Base-by-base conservation (phyloP, 2,329 filamentous ascomycete genomes). In the Paraconiothyrium sp. region DNA sequence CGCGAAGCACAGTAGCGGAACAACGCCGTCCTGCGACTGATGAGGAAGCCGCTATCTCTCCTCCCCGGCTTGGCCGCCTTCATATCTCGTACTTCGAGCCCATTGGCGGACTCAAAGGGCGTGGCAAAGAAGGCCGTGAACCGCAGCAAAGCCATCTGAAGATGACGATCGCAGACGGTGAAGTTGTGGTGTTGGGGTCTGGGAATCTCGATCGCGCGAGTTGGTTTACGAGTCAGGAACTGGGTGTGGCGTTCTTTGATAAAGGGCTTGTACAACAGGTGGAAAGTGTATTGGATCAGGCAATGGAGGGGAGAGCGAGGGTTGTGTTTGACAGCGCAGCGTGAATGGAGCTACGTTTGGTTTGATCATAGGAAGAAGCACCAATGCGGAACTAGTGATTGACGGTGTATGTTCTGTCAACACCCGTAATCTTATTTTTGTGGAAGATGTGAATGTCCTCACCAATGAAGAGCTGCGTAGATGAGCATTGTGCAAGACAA, bases 151-250 rank as follows among this genome's bases (percentile, higher is more conserved):
- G 88, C 4, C 92, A 96, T 78, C 81, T 94, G 60, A 96, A 96
- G 77, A 84, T 93, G 72, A 90, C 88, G 0, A 84, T 93, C 57
- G 85, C 94, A 2, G 92, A 96, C 74, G 83, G 83, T 1, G 82
- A 88, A 63, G 87, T 88, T 22, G 82, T 89, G 1, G 83, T 95
- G 0, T 79, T 95, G 2, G 92, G 92, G 0, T 94, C 91, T 20
- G 92, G 92, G 1, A 96, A 96, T 74, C 88, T 94, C 84, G 92
- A 96, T 78, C 86, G 92, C 1, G 92, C 92, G 8, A 94, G 91
- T 73, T 95, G 91, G 91, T 94, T 88, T 78, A 95, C 92, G 5
- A 94, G 91, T 75, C 92, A 95, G 78, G 92, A 96, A 78, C 80
- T 95, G 24, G 92, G 92, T 1, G 81, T 95, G 34, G 84, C 84